These are phyloP conservation scores for Daldinia decipiens DNA, from an alignment of 495 filamentous ascomycete genomes.

Conservation along the genomic window DNA sequence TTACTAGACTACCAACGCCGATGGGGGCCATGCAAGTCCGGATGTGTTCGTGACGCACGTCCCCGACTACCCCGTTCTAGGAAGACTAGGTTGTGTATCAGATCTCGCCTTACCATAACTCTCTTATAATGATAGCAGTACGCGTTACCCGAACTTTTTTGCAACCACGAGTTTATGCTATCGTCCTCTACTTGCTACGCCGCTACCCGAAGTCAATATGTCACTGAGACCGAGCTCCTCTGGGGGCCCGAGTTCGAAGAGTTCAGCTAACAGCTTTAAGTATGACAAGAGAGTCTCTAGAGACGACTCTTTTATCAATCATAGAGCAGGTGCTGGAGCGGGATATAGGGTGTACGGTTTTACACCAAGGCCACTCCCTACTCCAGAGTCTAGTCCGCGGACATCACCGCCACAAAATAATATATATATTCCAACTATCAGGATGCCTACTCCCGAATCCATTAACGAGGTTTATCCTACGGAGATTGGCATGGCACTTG, in stretches of 20 bases:
- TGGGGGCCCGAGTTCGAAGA: constrained; percentile 38
- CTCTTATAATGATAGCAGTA: constrained; percentile 40
- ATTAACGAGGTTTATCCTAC: constrained; percentile 46
- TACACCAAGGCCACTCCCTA: constrained; percentile 52
- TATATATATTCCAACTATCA: constrained; percentile 40
- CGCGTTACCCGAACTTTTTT: constrained; percentile 28
- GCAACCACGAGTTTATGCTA: constrained; percentile 50
- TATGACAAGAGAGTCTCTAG: constrained; percentile 55
- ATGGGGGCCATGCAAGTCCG: constrained; percentile 38
- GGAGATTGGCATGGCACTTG: constrained; percentile 68
- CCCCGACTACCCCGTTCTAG: constrained; percentile 51
- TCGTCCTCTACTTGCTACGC: constrained; percentile 49
- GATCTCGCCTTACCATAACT: constrained; percentile 51
- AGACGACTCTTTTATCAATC: constrained; percentile 59
- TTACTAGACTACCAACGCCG: constrained; percentile 31
- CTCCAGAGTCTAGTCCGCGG: constrained; percentile 56
- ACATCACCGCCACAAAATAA: constrained; percentile 40
- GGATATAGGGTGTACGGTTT: constrained; percentile 46
- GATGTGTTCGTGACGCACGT: constrained; percentile 52
- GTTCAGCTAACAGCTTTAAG: constrained; percentile 38
- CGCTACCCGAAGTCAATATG: constrained; percentile 51
- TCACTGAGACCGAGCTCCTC: constrained; percentile 56
- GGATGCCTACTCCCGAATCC: constrained; percentile 55
- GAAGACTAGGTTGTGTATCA: constrained; percentile 58
- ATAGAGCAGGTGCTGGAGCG: constrained; percentile 32